These are phyloP conservation scores for Paramecium octaurelia DNA, from an alignment of 73 alveolate genomes.

Conservation along the genomic window DNA sequence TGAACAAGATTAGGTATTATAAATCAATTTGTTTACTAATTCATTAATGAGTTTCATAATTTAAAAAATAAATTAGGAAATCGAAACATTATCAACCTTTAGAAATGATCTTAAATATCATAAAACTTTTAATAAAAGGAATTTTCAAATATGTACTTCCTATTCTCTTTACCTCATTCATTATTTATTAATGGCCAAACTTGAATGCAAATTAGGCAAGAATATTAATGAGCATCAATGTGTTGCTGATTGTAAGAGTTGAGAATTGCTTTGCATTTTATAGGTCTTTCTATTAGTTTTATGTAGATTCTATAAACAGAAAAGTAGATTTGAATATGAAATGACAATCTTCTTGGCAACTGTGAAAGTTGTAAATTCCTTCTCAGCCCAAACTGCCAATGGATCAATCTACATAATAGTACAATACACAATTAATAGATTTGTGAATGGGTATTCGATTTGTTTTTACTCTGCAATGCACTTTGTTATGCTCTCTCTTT, in stretches of 20 bases:
- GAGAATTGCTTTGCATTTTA: conserved; percentile 4
- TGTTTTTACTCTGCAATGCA: not conserved
- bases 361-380: not conserved
- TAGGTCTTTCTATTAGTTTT: not conserved
- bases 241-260: not conserved
- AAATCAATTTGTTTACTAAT: not conserved
- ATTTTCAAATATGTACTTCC: not conserved
- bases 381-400: not conserved
- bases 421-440: not conserved
- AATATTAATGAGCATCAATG: not conserved
- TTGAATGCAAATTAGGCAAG: not conserved
- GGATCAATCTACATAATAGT: not conserved
- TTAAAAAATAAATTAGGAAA: not conserved
- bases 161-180: not conserved
- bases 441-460: conserved; percentile 25
- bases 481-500: not conserved
- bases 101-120: not conserved
- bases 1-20: too few relatives aligned
- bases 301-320: not conserved
- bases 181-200: not conserved
- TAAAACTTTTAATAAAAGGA: not conserved
- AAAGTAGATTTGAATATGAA: conserved; percentile 18
- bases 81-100: not conserved
- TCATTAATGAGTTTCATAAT: not conserved
- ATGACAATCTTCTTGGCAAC: not conserved